Percentiles rank a stretch among this genome's conserved stretches.
Evolutionary conservation across 345 rosid species (phyloP).

Genomic region (Turnera subulata): DNA sequence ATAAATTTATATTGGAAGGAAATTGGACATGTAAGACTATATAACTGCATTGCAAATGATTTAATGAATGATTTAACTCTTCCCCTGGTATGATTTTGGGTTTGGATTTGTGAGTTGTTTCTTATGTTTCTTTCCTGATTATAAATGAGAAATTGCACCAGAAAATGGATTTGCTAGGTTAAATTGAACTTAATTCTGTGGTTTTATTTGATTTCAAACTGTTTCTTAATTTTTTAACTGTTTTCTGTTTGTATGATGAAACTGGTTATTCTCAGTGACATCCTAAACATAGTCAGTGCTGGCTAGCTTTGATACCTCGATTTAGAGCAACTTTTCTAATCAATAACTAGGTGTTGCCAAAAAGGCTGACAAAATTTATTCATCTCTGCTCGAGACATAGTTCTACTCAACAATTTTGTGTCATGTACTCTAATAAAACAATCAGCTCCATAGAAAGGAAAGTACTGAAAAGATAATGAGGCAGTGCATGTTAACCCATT

Average conservation of each 20-base stretch:
- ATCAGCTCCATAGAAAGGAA: slow-evolving; percentile 1
- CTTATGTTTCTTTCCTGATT: too few species aligned
- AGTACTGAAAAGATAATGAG: neutral
- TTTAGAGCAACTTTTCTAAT: neutral
- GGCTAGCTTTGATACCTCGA: neutral
- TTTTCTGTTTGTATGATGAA: neutral
- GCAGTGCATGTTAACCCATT: neutral
- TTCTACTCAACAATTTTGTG: neutral
- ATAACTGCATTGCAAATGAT: slow-evolving; percentile 21
- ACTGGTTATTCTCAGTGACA: neutral
- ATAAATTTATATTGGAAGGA: slow-evolving; percentile 15
- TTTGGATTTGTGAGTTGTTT: neutral
- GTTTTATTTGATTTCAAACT: too few species aligned
- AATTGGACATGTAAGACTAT: slow-evolving; percentile 19
- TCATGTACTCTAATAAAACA: neutral
- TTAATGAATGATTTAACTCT: slow-evolving; percentile 22
- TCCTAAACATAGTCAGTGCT: neutral
- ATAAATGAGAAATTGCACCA: too few species aligned
- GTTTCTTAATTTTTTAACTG: too few species aligned
- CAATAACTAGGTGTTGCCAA: slow-evolving; percentile 3
- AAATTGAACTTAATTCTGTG: too few species aligned
- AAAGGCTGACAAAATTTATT: neutral
- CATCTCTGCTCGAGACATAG: neutral
- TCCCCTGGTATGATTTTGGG: slow-evolving; percentile 9
- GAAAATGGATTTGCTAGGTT: too few species aligned